Percentiles rank a stretch among this genome's conserved stretches.
These are phyloP conservation scores for Dysphania ambrosioides DNA, from an alignment of 148 eudicot species.

Conservation along the genomic window DNA sequence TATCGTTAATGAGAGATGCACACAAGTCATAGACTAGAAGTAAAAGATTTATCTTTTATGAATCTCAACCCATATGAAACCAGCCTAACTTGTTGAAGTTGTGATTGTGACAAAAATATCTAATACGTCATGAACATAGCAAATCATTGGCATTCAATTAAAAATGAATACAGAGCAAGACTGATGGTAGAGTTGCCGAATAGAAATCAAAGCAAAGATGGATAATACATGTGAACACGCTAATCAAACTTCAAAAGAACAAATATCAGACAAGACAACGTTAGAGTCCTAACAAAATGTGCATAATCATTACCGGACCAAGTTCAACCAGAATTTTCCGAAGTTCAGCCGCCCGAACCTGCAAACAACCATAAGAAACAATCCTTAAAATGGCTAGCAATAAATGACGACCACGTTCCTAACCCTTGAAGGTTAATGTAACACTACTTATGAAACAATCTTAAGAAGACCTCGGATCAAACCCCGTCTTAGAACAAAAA, in stretches of 20 bases:
- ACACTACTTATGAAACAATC: not conserved
- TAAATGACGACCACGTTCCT: not conserved
- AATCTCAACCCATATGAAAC: not conserved
- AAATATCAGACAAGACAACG: not conserved
- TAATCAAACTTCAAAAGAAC: not conserved
- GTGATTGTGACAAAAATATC: not conserved
- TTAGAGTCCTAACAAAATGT: not conserved
- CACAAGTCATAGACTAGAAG: not conserved
- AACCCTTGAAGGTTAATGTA: not conserved
- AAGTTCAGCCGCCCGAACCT: slow-evolving; percentile 93
- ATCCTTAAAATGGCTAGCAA: not conserved
- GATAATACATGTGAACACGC: not conserved
- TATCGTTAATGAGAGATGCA: not conserved
- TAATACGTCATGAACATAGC: not conserved
- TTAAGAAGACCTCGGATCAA: no score
- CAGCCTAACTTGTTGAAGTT: not conserved
- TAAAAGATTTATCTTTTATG: not conserved
- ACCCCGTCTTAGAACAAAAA: no score
- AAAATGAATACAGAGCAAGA: not conserved
- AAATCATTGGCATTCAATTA: not conserved
- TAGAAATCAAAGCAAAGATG: no score
- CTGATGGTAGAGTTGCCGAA: not conserved
- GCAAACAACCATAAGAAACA: slow-evolving; percentile 17
- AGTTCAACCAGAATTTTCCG: slow-evolving; percentile 76
- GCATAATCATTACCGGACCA: slow-evolving; percentile 67